phyloP scores from a whole-genome alignment of 345 rosid genomes.

The Noccaea caerulescens region DNA sequence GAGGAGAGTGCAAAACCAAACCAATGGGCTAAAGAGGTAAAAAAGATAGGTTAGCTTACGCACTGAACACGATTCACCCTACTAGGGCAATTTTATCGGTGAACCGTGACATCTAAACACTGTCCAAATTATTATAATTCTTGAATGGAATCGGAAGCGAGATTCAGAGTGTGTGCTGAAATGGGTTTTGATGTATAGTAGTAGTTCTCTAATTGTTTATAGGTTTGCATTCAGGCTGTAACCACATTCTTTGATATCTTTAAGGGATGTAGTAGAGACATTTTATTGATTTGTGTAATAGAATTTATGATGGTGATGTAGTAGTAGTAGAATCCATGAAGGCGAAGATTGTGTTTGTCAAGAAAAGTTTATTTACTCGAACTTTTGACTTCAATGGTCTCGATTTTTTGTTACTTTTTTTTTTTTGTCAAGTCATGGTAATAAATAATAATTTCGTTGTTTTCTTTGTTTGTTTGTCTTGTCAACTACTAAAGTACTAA shows the following conservation, averaged over 20 bases:
- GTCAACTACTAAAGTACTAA: background rate
- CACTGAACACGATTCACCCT: background rate
- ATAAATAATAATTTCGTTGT: too few species aligned
- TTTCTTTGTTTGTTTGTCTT: too few species aligned
- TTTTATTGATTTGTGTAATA: background rate
- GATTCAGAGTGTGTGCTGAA: slow-evolving; percentile 7
- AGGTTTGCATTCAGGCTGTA: background rate
- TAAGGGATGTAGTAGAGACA: background rate
- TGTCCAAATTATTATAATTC: background rate
- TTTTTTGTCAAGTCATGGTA: too few species aligned
- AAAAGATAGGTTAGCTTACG: slow-evolving; percentile 6
- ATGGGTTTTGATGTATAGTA: slow-evolving; percentile 28
- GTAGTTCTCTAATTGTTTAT: background rate
- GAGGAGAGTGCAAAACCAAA: slow-evolving; percentile 15
- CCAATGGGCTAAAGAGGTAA: background rate
- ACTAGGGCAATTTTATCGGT: too few species aligned
- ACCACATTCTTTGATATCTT: slow-evolving; percentile 12
- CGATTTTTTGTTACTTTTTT: background rate
- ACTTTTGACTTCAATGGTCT: background rate
- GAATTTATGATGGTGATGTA: background rate
- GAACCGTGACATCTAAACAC: background rate
- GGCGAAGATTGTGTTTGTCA: background rate
- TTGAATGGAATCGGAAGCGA: background rate
- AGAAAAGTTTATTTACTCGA: background rate
- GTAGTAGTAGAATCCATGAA: background rate